Conservation (phyloP, 768 basidiomycete genomes). For the Amylocystis lapponica region DNA sequence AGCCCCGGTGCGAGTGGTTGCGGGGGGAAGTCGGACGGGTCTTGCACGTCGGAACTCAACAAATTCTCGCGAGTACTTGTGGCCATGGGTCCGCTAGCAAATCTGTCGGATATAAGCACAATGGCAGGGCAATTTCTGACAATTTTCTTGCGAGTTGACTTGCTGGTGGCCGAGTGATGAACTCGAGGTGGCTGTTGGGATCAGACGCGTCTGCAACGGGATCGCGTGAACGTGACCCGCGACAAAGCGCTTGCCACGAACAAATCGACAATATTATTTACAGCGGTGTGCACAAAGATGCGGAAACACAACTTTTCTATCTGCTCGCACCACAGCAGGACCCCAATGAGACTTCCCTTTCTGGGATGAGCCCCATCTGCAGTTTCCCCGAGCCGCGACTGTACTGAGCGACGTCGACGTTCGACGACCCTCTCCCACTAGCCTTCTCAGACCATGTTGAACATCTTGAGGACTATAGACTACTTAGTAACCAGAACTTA, state of each 20-base stretch:
- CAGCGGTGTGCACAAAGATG: too few species aligned
- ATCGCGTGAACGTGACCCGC: not conserved
- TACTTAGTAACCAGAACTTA: too few species aligned
- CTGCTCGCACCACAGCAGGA: too few species aligned
- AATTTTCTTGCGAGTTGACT: not conserved
- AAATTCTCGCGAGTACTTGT: not conserved
- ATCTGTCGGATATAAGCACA: not conserved
- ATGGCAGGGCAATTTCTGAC: not conserved
- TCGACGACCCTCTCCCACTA: too few species aligned
- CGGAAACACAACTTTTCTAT: too few species aligned
- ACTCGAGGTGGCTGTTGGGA: not conserved
- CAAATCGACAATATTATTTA: not conserved
- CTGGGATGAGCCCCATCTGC: too few species aligned
- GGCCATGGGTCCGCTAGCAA: not conserved
- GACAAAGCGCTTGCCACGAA: not conserved
- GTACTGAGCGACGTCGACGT: too few species aligned
- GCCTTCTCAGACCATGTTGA: too few species aligned
- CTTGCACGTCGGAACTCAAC: constrained; percentile 33
- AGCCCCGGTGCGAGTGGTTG: constrained; percentile 43
- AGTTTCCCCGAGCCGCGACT: too few species aligned
- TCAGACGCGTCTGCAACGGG: constrained; percentile 1
- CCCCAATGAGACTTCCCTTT: too few species aligned
- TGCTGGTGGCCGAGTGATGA: not conserved
- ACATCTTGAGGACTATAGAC: too few species aligned
- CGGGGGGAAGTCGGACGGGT: constrained; percentile 69